A percentile compares a stretch with the other conserved stretches of the same genome.
phyloP scores from a whole-genome alignment of 1,139 yeast genomes.

The Citeromyces hawaiiensis region DNA sequence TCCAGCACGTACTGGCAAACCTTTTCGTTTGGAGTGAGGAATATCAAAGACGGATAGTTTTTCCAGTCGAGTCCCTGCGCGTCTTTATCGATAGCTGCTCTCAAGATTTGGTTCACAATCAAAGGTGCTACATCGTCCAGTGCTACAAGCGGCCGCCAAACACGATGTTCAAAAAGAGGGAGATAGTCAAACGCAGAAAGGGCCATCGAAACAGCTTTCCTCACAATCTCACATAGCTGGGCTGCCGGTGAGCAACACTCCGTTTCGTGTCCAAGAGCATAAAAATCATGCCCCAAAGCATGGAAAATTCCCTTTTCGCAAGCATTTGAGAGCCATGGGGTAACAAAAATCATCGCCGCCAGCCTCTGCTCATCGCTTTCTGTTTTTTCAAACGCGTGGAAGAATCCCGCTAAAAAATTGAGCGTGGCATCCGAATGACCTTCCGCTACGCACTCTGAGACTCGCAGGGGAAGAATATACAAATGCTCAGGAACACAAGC shows the following conservation, averaged over 20 bases:
- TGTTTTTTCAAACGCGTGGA: slow-evolving; percentile 35
- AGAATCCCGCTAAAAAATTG: slow-evolving; percentile 48
- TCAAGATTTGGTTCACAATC: slow-evolving; percentile 60
- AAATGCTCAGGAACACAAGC: slow-evolving; percentile 43
- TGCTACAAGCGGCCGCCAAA: background rate
- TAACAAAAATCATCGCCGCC: slow-evolving; percentile 38
- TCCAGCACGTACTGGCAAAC: slow-evolving; percentile 56
- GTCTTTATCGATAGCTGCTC: slow-evolving; percentile 63
- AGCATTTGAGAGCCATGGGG: slow-evolving; percentile 74
- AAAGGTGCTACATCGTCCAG: slow-evolving; percentile 25
- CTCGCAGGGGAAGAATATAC: slow-evolving; percentile 22
- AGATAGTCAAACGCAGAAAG: background rate
- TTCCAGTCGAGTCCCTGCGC: slow-evolving; percentile 63
- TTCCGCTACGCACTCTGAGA: slow-evolving; percentile 44
- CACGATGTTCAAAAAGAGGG: background rate
- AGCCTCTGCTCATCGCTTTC: slow-evolving; percentile 20
- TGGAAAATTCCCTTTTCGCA: slow-evolving; percentile 14
- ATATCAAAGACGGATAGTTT: slow-evolving; percentile 44
- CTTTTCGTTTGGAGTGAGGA: slow-evolving; percentile 57
- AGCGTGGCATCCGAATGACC: slow-evolving; percentile 49
- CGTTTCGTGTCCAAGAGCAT: background rate
- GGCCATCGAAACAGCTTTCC: background rate
- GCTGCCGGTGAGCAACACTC: background rate
- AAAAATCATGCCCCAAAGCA: background rate
- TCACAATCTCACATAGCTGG: background rate